These are phyloP conservation scores for Aureobasidium subglaciale DNA, from an alignment of 2,329 filamentous ascomycete genomes.

Conservation along the genomic window DNA sequence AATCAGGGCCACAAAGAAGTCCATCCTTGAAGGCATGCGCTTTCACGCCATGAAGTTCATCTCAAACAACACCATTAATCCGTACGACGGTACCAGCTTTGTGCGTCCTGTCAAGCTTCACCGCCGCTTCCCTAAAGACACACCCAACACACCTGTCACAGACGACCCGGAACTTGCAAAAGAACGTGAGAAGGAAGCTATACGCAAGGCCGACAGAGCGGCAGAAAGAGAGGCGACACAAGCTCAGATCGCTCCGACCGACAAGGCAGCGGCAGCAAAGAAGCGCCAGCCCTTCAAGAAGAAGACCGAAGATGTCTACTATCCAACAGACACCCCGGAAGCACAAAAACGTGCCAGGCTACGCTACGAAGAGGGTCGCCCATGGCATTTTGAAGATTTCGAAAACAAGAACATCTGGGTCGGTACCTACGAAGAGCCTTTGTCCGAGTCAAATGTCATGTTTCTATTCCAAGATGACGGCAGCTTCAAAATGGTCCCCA, in stretches of 20 bases:
- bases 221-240: slow-evolving; percentile 79
- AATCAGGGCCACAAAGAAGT: slow-evolving; percentile 75
- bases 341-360: slow-evolving; percentile 58
- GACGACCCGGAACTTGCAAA: slow-evolving; percentile 54
- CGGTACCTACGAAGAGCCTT: slow-evolving; percentile 79
- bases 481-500: slow-evolving; percentile 74
- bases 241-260: slow-evolving; percentile 84
- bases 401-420: slow-evolving; percentile 94
- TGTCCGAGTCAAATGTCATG: slow-evolving; percentile 74
- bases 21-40: slow-evolving; percentile 69
- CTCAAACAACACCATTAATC: slow-evolving; percentile 42
- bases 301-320: slow-evolving; percentile 79
- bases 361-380: slow-evolving; percentile 88
- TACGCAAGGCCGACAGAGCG: slow-evolving; percentile 66
- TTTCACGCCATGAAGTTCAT: slow-evolving; percentile 81
- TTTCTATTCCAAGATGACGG: slow-evolving; percentile 64
- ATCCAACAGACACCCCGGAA: slow-evolving; percentile 68
- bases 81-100: slow-evolving; percentile 74
- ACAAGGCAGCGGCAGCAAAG: slow-evolving; percentile 47
- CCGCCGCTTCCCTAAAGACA: slow-evolving; percentile 72
- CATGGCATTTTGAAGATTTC: slow-evolving; percentile 95
- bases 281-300: slow-evolving; percentile 62
- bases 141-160: slow-evolving; percentile 42
- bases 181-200: slow-evolving; percentile 52
- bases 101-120: slow-evolving; percentile 82